Evolutionary conservation across 768 basidiomycete genomes (phyloP).

Genomic region (Trametes gibbosa): DNA sequence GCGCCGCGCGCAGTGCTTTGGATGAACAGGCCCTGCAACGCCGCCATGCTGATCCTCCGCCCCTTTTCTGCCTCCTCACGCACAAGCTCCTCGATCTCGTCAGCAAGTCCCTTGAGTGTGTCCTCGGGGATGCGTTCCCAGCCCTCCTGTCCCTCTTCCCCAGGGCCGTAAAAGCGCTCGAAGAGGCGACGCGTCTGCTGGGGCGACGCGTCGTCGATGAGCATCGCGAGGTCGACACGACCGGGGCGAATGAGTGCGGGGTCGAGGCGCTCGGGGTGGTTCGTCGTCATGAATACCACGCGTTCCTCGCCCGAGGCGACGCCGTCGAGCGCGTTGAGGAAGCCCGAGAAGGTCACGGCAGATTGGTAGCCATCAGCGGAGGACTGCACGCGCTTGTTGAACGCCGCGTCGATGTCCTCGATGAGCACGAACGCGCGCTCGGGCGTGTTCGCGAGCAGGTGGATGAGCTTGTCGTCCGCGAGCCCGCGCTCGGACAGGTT

Average conservation of each 20-base stretch:
- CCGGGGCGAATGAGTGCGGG: constrained; percentile 95
- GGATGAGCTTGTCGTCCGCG: constrained; percentile 94
- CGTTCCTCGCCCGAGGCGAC: constrained; percentile 97
- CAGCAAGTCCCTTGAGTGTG: constrained; percentile 46
- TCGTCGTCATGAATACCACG: constrained; percentile 99
- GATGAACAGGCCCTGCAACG: constrained; percentile 94
- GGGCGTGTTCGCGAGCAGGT: constrained; percentile 88
- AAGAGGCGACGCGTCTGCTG: constrained; percentile 78
- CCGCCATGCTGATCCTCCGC: constrained; percentile 87
- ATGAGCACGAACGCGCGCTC: constrained; percentile 93
- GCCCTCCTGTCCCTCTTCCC: constrained; percentile 18
- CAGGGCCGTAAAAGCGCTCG: constrained; percentile 70
- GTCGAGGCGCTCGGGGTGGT: constrained; percentile 86
- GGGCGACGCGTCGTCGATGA: constrained; percentile 85
- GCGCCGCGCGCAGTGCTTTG: constrained; percentile 60
- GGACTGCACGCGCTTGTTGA: constrained; percentile 88
- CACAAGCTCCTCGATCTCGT: constrained; percentile 53
- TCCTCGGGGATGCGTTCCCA: constrained; percentile 36
- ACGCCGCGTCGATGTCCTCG: constrained; percentile 97
- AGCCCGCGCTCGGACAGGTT: constrained; percentile 96
- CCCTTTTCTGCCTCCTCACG: constrained; percentile 49
- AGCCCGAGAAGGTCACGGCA: constrained; percentile 95
- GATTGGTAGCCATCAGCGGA: constrained; percentile 95
- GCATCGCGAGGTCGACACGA: constrained; percentile 81
- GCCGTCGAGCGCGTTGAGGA: constrained; percentile 94